Evolutionary conservation across 805 yeast genomes (phyloP).

Genomic region (Myxozyma vanderwaltii): DNA sequence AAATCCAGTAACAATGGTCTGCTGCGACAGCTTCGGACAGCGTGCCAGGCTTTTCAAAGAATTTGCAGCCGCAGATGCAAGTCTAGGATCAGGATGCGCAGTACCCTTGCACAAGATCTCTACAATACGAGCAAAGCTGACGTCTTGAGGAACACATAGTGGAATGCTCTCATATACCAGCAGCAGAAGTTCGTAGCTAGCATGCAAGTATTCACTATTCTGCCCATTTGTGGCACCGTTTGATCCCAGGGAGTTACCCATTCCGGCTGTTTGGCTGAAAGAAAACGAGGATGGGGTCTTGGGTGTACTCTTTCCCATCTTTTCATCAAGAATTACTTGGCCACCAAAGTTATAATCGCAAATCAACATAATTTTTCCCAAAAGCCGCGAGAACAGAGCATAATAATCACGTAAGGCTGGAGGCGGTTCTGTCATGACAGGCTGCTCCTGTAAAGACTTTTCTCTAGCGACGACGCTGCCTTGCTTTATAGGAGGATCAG

Average conservation of each 20-base stretch:
- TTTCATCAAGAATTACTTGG: conserved; percentile 46
- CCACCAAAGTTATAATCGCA: conserved; percentile 64
- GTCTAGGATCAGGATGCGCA: conserved; percentile 63
- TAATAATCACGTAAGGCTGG: conserved; percentile 47
- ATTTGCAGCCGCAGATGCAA: conserved; percentile 63
- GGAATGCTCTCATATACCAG: conserved; percentile 72
- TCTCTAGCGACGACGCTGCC: conserved; percentile 2
- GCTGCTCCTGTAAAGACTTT: background rate
- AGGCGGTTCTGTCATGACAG: conserved; percentile 9
- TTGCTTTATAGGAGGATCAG: conserved; percentile 42
- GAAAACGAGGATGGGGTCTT: conserved; percentile 24
- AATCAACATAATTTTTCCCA: conserved; percentile 57
- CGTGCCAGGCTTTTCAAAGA: conserved; percentile 72
- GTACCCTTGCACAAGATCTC: conserved; percentile 79
- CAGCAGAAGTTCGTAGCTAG: conserved; percentile 65
- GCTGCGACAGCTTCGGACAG: conserved; percentile 47
- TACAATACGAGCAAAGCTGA: conserved; percentile 63
- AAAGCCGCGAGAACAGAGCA: conserved; percentile 66
- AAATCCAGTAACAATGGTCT: conserved; percentile 68
- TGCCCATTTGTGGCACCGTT: background rate
- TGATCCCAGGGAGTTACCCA: background rate
- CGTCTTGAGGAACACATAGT: conserved; percentile 57
- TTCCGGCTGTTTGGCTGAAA: background rate
- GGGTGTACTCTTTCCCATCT: conserved; percentile 27
- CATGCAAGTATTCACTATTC: conserved; percentile 28